Conservation (phyloP, 768 basidiomycete genomes). For the Boletales sp. region DNA sequence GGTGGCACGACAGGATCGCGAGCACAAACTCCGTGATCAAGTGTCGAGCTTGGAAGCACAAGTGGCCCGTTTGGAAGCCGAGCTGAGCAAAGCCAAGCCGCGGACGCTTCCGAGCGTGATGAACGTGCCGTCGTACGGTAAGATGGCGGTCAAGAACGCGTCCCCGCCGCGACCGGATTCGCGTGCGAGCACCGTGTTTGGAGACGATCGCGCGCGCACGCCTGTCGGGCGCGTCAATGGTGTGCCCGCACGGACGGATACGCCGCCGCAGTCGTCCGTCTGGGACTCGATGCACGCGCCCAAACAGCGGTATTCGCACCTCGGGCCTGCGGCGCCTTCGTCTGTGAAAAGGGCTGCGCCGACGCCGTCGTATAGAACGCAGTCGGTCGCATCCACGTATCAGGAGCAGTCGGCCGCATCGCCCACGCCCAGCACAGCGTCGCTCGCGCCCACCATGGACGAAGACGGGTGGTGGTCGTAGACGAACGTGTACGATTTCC, state of each 20-base stretch:
- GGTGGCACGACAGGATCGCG: conserved; percentile 53
- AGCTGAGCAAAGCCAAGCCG: conserved; percentile 48
- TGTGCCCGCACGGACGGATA: conserved; percentile 34
- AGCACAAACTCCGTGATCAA: conserved; percentile 65
- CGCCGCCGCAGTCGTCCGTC: conserved; percentile 56
- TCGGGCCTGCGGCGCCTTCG: conserved; percentile 10
- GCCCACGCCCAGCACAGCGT: conserved; percentile 76
- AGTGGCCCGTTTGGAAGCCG: conserved; percentile 52
- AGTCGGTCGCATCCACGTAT: conserved; percentile 46
- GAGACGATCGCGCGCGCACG: conserved; percentile 47
- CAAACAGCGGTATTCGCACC: conserved; percentile 20
- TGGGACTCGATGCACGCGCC: conserved; percentile 72
- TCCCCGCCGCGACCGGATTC: conserved; percentile 68
- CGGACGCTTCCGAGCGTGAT: conserved; percentile 26
- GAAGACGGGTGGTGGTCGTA: conserved; percentile 80
- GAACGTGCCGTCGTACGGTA: conserved; percentile 37
- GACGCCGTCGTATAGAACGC: conserved; percentile 31
- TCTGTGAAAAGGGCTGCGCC: conserved; percentile 17
- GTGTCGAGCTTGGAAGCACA: conserved; percentile 60
- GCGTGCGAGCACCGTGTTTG: conserved; percentile 62
- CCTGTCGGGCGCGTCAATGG: conserved; percentile 43
- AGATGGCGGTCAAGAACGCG: conserved; percentile 35
- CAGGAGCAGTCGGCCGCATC: conserved; percentile 47
- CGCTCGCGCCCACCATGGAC: conserved; percentile 63
- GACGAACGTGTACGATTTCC: not conserved